Evolutionary conservation across 164 flowering plant species (phyloP).

Genomic region (Santalum album): DNA sequence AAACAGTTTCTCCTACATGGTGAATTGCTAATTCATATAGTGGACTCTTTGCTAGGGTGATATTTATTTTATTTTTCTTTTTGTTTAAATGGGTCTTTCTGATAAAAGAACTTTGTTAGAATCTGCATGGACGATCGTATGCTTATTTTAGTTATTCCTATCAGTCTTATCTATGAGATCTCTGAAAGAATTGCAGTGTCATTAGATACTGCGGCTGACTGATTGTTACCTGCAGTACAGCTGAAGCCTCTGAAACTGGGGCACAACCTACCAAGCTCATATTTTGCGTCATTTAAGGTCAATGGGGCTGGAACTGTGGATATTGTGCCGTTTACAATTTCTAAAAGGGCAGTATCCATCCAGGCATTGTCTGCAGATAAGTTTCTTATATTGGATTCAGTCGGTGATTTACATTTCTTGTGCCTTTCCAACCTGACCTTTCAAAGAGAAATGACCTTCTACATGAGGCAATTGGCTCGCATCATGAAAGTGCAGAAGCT

Average conservation of each 20-base stretch:
- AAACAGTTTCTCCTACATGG: slow-evolving; percentile 21
- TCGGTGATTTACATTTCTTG: slow-evolving; percentile 57
- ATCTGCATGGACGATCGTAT: no score
- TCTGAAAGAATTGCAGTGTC: slow-evolving; percentile 9
- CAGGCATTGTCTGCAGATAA: slow-evolving; percentile 47
- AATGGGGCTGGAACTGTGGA: slow-evolving; percentile 19
- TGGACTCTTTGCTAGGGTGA: background rate
- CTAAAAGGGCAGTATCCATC: slow-evolving; percentile 53
- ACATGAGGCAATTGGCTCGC: slow-evolving; percentile 42
- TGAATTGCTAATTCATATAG: slow-evolving; percentile 9
- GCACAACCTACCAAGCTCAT: slow-evolving; percentile 41
- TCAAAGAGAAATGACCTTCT: slow-evolving; percentile 30
- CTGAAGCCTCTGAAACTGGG: slow-evolving; percentile 39
- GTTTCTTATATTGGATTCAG: slow-evolving; percentile 63
- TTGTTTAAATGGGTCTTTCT: background rate
- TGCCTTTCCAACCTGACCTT: slow-evolving; percentile 18
- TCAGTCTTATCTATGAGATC: background rate
- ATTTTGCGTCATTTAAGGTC: slow-evolving; percentile 43
- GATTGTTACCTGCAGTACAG: slow-evolving; percentile 49
- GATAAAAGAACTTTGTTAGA: no score
- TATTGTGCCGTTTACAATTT: slow-evolving; percentile 9
- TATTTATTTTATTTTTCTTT: background rate
- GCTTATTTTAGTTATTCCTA: no score
- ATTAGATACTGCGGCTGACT: slow-evolving; percentile 22
- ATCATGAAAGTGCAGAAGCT: slow-evolving; percentile 54